Evolutionary conservation across 2,329 filamentous ascomycete genomes (phyloP), one percentile per base, ranked within the genome.

Genomic region (Lecanicillium sp.): DNA sequence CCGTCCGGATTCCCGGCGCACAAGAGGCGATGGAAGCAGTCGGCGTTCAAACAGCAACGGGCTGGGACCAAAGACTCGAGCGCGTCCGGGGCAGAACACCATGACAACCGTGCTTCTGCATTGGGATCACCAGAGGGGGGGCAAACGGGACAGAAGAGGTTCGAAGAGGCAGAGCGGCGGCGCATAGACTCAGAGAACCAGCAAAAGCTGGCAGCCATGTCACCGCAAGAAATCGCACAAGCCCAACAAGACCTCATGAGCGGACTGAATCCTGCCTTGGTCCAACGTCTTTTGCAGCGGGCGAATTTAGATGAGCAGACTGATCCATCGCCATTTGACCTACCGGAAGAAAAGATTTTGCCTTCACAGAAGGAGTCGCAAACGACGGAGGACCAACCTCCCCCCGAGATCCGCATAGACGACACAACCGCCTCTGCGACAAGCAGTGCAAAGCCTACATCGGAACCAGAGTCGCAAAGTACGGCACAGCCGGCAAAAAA

Each of bases 171-270:
- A 31, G 88, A 95, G 54, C 79, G 77, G 52, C 65, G 66, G 45
- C 69, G 73, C 5, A 97, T 98, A 56, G 84, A 90, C 52, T 72
- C 79, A 48, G 88, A 97, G 58, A 98, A 97, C 53, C 76, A 65
- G 32, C 72, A 79, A 42, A 76, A 75, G 44, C 60, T 98, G 33
- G 80, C 79, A 12, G 68, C 71, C 18, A 96, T 98, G 92, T 84
- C 84, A 2, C 65, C 77, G 0, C 74, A 78, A 28, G 87, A 96
- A 60, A 94, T 97, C 42, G 79, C 84, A 45, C 71, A 81, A 49
- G 88, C 92, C 44, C 77, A 83, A 31, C 71, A 78, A 43, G 90
- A 97, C 48, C 66, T 98, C n/a, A 71, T 94, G 56, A 72, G 70
- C n/a, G 78, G 75, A 7, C 62, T 97, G 39, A 83, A 87, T 46